Conservation (phyloP, 352 stramenopile species). For the Pythium apleroticum region DNA sequence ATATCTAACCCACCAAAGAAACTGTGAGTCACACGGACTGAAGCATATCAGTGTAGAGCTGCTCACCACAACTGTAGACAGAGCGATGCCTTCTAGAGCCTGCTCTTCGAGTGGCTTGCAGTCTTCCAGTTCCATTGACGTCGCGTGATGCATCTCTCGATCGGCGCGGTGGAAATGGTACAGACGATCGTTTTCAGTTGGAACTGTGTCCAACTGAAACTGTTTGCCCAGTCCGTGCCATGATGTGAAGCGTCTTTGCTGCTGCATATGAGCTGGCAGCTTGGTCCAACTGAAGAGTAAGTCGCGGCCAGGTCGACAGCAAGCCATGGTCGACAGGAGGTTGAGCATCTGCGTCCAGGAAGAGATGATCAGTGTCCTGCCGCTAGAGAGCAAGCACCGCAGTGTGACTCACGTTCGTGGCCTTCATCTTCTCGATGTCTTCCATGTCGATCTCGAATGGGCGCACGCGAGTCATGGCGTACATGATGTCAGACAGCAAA, state of each 20-base stretch:
- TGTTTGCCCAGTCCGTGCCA: slow-evolving; percentile 14
- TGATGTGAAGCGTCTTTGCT: slow-evolving; percentile 6
- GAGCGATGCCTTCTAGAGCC: not conserved
- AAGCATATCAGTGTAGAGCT: too few species aligned
- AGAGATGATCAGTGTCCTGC: not conserved
- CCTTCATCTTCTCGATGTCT: not conserved
- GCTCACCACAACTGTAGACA: slow-evolving; percentile 17
- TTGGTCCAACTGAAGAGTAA: slow-evolving; percentile 11
- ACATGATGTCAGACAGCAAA: slow-evolving; percentile 35
- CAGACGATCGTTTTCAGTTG: slow-evolving; percentile 14
- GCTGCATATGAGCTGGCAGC: slow-evolving; percentile 18
- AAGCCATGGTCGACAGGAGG: slow-evolving; percentile 1
- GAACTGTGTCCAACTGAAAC: slow-evolving; percentile 1
- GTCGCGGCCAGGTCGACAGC: slow-evolving; percentile 7
- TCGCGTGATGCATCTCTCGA: not conserved
- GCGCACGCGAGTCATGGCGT: slow-evolving; percentile 39
- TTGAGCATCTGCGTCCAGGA: slow-evolving; percentile 3
- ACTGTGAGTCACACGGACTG: not conserved
- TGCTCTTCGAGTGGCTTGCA: slow-evolving; percentile 17
- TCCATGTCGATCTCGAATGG: slow-evolving; percentile 23
- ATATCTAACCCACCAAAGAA: not conserved
- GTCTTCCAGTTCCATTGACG: slow-evolving; percentile 17
- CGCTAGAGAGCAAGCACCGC: not conserved
- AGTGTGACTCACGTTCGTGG: slow-evolving; percentile 2
- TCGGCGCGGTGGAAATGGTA: slow-evolving; percentile 7